These are phyloP conservation scores for Pezicula neosporulosa DNA, from an alignment of 2,329 filamentous ascomycete species.

Conservation along the genomic window DNA sequence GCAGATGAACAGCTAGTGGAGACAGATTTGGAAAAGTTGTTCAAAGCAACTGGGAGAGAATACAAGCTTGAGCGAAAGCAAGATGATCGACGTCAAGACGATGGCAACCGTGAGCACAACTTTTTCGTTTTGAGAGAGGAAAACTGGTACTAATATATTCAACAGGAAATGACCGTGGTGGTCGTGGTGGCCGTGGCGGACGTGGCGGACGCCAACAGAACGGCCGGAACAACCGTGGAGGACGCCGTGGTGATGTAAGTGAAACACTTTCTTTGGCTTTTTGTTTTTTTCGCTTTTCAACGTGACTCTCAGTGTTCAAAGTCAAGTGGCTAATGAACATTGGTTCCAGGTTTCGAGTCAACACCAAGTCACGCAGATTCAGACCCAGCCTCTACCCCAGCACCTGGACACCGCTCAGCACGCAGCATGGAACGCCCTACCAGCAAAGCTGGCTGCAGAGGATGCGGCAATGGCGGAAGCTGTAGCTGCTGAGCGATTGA, in stretches of 20 bases:
- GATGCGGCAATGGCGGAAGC: constrained; percentile 17
- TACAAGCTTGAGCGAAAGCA: constrained; percentile 2
- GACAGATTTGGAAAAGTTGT: constrained; percentile 69
- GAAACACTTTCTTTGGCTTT: too few relatives aligned
- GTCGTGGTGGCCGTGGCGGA: not conserved
- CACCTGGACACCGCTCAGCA: constrained; percentile 7
- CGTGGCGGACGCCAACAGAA: constrained; percentile 4
- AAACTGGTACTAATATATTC: not conserved
- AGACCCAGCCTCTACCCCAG: not conserved
- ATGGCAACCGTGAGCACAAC: not conserved
- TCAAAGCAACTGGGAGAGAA: constrained; percentile 5
- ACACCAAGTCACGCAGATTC: not conserved
- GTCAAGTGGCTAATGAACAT: too few relatives aligned
- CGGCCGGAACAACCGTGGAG: not conserved
- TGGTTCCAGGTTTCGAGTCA: not conserved
- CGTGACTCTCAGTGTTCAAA: too few relatives aligned
- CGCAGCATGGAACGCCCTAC: constrained; percentile 21
- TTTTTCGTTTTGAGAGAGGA: not conserved
- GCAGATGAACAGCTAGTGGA: constrained; percentile 81
- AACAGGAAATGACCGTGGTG: not conserved
- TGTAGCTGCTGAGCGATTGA: constrained; percentile 7
- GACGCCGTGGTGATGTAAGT: not conserved
- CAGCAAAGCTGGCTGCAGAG: constrained; percentile 19
- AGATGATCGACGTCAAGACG: not conserved
- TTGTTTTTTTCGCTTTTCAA: too few relatives aligned